Base-by-base conservation (phyloP, 2,329 filamentous ascomycete genomes). In the Pseudofabraea citricarpa region DNA sequence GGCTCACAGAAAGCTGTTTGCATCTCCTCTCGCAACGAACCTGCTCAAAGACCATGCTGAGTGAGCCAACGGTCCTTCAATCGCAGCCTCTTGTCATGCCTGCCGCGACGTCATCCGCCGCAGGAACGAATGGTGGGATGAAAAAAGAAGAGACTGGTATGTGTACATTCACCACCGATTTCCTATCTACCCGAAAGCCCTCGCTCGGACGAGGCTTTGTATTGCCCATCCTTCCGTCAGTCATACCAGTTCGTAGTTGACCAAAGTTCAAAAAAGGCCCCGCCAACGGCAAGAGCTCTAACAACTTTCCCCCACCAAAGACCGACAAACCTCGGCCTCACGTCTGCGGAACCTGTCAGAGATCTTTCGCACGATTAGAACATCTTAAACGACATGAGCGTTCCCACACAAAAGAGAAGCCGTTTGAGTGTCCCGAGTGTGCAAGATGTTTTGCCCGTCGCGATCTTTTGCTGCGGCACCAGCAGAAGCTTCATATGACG, bases 401-500 rank as follows among this genome's bases (percentile, higher is more conserved):
- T 50, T 95, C 90, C n/a, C 90, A 96, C 64, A 96, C 90, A 35
- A 96, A 98, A 43, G 61, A 98, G 70, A 98, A 98, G 73, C 93
- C 93, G 1, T 98, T 98, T 58, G 90, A 96, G 67, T 98, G 93
- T 59, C 88, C 89, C 21, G 89, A 97, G 65, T 98, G 93, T 67
- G 79, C 88, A 27, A 74, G 93, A 68, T 97, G 93, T 69, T 98
- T 98, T 67, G 93, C 93, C 47, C 82, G 93, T 48, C 82, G 93
- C 53, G 93, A 98, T 66, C 69, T 98, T 54, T 76, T 98, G 43
- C 72, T 98, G 53, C 82, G 93, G 47, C 93, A 98, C 68, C 93
- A 98, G 74, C 93, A 98, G 73, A 98, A 98, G 74, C 78, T 98
- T 37, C 93, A 98, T 64, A 89, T 95, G 75, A 89, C 89, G 20